These are phyloP conservation scores for Asterophora lycoperdoides DNA, from an alignment of 768 basidiomycete genomes.

Conservation along the genomic window DNA sequence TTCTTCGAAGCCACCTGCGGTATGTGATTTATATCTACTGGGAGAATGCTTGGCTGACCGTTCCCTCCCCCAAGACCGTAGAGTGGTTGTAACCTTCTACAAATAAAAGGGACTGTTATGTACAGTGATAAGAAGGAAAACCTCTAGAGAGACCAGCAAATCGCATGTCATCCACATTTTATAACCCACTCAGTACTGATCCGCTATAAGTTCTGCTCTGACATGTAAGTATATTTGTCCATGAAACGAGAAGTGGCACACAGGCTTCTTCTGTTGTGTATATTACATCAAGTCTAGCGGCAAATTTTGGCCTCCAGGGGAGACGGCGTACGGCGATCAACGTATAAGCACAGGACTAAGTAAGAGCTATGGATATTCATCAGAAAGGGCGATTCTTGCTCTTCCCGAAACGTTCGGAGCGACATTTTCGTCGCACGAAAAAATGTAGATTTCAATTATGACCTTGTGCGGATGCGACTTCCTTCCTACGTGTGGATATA, in stretches of 20 bases:
- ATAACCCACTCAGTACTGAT: constrained; percentile 5
- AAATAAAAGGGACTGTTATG: not conserved
- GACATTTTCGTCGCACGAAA: no score
- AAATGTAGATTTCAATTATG: no score
- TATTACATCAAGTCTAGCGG: not conserved
- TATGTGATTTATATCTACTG: constrained; percentile 32
- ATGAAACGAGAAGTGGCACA: not conserved
- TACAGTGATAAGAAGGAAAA: no score
- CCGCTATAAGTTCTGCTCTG: not conserved
- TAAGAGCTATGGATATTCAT: no score
- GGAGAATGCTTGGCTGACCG: not conserved
- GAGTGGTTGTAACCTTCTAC: constrained; percentile 39
- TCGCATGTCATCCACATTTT: constrained; percentile 2
- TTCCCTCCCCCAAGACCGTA: constrained; percentile 35
- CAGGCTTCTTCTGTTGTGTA: no score
- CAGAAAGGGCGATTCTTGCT: no score
- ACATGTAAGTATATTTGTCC: constrained; percentile 3
- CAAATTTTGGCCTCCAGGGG: no score
- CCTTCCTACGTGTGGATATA: no score
- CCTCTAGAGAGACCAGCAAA: not conserved
- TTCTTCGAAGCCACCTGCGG: constrained; percentile 94
- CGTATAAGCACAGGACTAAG: no score
- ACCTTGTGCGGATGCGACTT: no score
- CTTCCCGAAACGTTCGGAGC: no score
- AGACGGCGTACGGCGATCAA: no score